Percentiles rank a stretch among this genome's conserved stretches.
Conservation (phyloP, 805 yeast genomes). For the Barnettozyma californica region DNA sequence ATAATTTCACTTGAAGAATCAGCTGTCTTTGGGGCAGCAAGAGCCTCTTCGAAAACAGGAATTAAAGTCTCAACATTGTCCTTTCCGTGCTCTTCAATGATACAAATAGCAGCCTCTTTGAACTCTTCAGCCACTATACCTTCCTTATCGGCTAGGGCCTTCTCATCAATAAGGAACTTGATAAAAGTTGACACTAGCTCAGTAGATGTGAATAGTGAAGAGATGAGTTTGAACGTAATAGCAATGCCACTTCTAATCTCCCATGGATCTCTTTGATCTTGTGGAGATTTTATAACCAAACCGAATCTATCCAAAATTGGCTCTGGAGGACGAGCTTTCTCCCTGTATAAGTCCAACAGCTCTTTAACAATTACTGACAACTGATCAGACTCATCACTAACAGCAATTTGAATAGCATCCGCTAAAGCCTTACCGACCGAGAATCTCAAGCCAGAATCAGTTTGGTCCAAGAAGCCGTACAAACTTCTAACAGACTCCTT, state of each 20-base stretch:
- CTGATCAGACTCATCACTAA: slow-evolving; percentile 18
- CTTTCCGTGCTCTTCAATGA: slow-evolving; percentile 64
- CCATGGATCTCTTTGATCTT: slow-evolving; percentile 72
- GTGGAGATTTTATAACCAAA: slow-evolving; percentile 55
- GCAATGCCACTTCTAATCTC: slow-evolving; percentile 83
- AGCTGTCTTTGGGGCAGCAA: slow-evolving; percentile 42
- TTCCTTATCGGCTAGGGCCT: slow-evolving; percentile 73
- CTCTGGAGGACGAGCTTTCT: slow-evolving; percentile 66
- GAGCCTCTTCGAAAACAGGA: slow-evolving; percentile 71
- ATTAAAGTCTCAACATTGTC: slow-evolving; percentile 65
- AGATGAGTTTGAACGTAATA: slow-evolving; percentile 53
- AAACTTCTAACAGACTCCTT: slow-evolving; percentile 41
- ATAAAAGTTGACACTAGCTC: slow-evolving; percentile 50
- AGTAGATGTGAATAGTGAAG: slow-evolving; percentile 32
- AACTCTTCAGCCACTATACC: slow-evolving; percentile 70
- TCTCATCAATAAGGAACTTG: slow-evolving; percentile 52
- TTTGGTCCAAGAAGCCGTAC: slow-evolving; percentile 43
- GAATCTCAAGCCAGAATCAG: slow-evolving; percentile 62
- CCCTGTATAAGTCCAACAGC: slow-evolving; percentile 52
- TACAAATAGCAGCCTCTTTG: slow-evolving; percentile 81
- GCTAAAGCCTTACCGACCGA: slow-evolving; percentile 70
- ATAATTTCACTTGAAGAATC: slow-evolving; percentile 52
- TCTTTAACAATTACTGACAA: slow-evolving; percentile 34
- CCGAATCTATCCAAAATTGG: slow-evolving; percentile 79
- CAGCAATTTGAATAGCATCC: slow-evolving; percentile 41